Percentiles rank a stretch among this genome's conserved stretches.
Conservation (phyloP, 306 rosid genomes). For the Casuarina glauca region DNA sequence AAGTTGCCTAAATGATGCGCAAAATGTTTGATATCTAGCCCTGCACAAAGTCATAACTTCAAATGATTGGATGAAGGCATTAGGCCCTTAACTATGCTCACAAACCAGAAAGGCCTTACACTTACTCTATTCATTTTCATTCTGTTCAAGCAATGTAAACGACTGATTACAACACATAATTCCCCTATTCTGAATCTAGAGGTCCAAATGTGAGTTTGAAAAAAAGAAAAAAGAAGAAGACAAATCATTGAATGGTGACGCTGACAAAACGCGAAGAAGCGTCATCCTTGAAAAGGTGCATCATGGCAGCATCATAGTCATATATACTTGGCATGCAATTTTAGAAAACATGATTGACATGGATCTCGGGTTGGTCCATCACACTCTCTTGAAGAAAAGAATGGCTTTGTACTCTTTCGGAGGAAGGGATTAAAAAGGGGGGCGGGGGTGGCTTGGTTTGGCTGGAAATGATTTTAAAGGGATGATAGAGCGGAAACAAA, state of each 20-base stretch:
- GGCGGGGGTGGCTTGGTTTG: conserved; percentile 3
- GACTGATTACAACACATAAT: not conserved
- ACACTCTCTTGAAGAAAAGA: not conserved
- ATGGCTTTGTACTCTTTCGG: not conserved
- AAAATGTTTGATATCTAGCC: too few relatives aligned
- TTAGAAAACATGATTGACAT: not conserved
- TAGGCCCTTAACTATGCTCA: too few relatives aligned
- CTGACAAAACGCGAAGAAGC: not conserved
- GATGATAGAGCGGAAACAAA: conserved; percentile 1
- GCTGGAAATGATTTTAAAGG: conserved; percentile 9
- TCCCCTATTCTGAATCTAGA: not conserved
- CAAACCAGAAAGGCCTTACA: too few relatives aligned
- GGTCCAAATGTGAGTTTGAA: too few relatives aligned
- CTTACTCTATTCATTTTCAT: too few relatives aligned
- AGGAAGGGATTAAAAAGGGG: not conserved
- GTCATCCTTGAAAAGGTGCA: not conserved
- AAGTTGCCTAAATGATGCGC: too few relatives aligned
- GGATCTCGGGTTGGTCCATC: not conserved
- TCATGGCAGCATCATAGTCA: not conserved
- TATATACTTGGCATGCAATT: too few relatives aligned
- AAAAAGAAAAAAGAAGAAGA: not conserved
- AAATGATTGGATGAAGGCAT: too few relatives aligned
- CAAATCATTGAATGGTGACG: not conserved
- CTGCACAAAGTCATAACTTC: too few relatives aligned
- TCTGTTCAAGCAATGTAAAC: too few relatives aligned